Evolutionary conservation across 2,329 filamentous ascomycete species (phyloP).

Genomic region (Aureobasidium subglaciale): DNA sequence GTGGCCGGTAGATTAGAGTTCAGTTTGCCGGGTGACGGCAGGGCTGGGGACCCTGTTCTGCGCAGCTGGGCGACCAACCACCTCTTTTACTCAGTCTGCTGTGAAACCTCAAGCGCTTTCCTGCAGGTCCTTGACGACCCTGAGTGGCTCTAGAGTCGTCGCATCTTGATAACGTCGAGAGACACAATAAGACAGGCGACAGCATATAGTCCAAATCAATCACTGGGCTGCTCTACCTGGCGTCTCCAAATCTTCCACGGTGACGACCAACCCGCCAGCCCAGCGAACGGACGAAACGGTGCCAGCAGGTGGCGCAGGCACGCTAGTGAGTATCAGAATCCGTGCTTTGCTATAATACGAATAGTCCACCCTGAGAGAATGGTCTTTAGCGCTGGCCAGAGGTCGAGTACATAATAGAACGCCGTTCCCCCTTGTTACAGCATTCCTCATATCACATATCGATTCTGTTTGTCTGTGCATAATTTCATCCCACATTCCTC

Average conservation of each 20-base stretch:
- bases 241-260: constrained; percentile 4
- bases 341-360: constrained; percentile 14
- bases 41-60: not conserved
- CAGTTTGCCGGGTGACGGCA: not conserved
- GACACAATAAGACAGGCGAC: not conserved
- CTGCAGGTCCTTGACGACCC: not conserved
- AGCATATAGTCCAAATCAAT: not conserved
- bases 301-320: constrained; percentile 12
- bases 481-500: constrained; percentile 8
- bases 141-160: not conserved
- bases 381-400: not conserved
- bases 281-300: constrained; percentile 12
- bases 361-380: not conserved
- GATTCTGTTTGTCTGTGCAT: constrained; percentile 3
- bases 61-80: constrained; percentile 6
- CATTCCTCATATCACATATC: constrained; percentile 8
- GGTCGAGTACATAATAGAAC: constrained; percentile 11
- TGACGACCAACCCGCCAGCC: constrained; percentile 5
- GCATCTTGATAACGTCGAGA: not conserved
- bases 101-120: constrained; percentile 1
- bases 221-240: not conserved
- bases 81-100: not conserved
- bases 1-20: constrained; percentile 10
- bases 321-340: constrained; percentile 13
- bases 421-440: constrained; percentile 5